Conservation (phyloP, 2,329 filamentous ascomycete genomes). For the Cephalotrichum gorgonifer region DNA sequence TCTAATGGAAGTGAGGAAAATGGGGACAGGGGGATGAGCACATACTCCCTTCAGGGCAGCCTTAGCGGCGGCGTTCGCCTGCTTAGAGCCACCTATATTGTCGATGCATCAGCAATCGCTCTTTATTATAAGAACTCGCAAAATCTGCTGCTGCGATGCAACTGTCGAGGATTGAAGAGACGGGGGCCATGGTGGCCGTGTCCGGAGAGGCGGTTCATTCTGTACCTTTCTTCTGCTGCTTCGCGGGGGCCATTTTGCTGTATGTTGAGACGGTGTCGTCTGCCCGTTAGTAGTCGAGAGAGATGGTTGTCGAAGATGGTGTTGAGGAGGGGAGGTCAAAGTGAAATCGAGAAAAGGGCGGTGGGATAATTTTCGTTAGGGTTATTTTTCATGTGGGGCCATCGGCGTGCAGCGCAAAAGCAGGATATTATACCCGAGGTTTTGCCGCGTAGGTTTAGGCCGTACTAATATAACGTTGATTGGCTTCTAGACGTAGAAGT, state of each 20-base stretch:
- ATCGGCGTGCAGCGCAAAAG: background rate
- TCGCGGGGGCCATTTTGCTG: constrained; percentile 25
- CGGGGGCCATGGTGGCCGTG: background rate
- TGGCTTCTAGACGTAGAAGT: too few relatives aligned
- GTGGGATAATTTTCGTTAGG: background rate
- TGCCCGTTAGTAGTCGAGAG: constrained; percentile 3
- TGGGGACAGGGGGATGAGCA: constrained; percentile 15
- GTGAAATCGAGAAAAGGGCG: background rate
- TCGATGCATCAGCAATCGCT: constrained; percentile 62
- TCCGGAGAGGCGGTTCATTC: constrained; percentile 15
- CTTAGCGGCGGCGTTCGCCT: constrained; percentile 92
- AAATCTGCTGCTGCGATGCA: constrained; percentile 64
- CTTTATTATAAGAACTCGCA: constrained; percentile 62
- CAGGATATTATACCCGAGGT: background rate
- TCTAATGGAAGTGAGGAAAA: background rate
- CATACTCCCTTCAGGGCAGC: constrained; percentile 92
- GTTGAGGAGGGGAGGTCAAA: constrained; percentile 3
- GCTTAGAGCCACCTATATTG: constrained; percentile 57
- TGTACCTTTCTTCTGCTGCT: constrained; percentile 38
- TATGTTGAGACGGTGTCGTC: constrained; percentile 10
- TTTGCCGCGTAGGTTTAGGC: too few relatives aligned
- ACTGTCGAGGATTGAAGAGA: background rate
- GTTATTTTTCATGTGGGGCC: constrained; percentile 1
- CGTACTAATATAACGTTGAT: too few relatives aligned
- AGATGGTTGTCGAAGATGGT: constrained; percentile 8